phyloP scores from a whole-genome alignment of 1,284 basidiomycete species.

The Tremellales sp. region DNA sequence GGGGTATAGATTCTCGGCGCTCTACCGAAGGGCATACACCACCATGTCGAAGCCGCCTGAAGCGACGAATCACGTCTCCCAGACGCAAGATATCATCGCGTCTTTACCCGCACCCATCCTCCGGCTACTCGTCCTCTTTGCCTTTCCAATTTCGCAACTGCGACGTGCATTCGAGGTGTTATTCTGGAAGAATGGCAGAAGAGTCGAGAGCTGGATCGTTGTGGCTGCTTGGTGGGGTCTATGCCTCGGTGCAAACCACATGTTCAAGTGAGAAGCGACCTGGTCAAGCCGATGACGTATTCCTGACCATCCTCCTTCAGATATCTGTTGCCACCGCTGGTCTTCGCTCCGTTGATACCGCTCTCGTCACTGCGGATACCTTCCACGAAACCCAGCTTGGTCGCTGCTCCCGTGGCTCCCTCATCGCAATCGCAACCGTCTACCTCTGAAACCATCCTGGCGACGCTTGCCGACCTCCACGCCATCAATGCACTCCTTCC shows the following conservation, averaged over 20 bases:
- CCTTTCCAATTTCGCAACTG: slow-evolving; percentile 55
- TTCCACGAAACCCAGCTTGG: too few species aligned
- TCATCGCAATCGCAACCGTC: slow-evolving; percentile 45
- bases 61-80: slow-evolving; percentile 10
- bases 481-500: slow-evolving; percentile 44
- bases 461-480: slow-evolving; percentile 45
- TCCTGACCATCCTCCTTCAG: slow-evolving; percentile 19
- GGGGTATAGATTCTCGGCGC: neutral
- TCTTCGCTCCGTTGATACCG: slow-evolving; percentile 37
- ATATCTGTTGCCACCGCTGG: slow-evolving; percentile 45
- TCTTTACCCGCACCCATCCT: slow-evolving; percentile 46
- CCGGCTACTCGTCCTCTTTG: slow-evolving; percentile 49
- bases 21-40: slow-evolving; percentile 4
- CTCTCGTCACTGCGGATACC: slow-evolving; percentile 47
- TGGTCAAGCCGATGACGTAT: neutral
- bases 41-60: neutral
- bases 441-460: slow-evolving; percentile 60
- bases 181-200: slow-evolving; percentile 59
- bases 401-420: slow-evolving; percentile 9
- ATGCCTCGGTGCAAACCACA: slow-evolving; percentile 61
- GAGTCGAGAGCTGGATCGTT: slow-evolving; percentile 65
- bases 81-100: slow-evolving; percentile 36
- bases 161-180: slow-evolving; percentile 57
- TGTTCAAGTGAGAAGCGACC: slow-evolving; percentile 55
- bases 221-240: slow-evolving; percentile 70